Base-by-base conservation (phyloP, 331 rosid genomes). In the Dryas integrifolia region DNA sequence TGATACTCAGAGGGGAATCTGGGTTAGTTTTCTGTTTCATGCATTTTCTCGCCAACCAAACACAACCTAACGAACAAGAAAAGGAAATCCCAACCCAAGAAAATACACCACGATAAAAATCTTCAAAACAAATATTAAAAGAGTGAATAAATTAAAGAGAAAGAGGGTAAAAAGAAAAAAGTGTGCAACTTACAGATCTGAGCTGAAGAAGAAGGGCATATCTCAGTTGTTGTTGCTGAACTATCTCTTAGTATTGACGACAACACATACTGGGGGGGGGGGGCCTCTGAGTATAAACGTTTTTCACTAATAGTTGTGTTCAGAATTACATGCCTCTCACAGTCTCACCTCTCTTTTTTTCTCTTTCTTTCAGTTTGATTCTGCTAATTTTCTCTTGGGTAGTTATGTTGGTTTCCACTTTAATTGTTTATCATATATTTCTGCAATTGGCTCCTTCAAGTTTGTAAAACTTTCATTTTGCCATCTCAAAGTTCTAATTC, bases 111-210 rank as follows among this genome's bases (percentile, higher is more conserved):
- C 35, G 35, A 30, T 5, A 46, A 16, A n/a, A 51, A 67, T 60
- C 39, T 9, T 13, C 14, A 3, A n/a, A 30, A 38, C 4, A 51
- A 63, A 40, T 14, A 52, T 21, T 16, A 45, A 16, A 73, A 8
- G 13, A 63, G 24, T 2, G 35, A 30, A 30, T 30, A 1, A 15
- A 7, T 43, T 41, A 11, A 16, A 9, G 12, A 67, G 41, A 12
- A 2, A 9, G 64, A 58, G 16, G 40, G 16, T 18, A 35, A 13
- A 14, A 16, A 15, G 8, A 24, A 38, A 65, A 3, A 3, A 26
- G 14, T 24, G 59, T n/a, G 35, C 7, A 30, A 75, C 84, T 75
- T 38, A 80, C 80, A 64, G 84, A 75, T 80, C 74, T 64, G 70
- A 30, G 66, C 46, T 53, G 75, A 66, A 80, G 80, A 72, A 26